Evolutionary conservation across 768 basidiomycete genomes (phyloP).

Genomic region (Neoboletus subvelutipes): DNA sequence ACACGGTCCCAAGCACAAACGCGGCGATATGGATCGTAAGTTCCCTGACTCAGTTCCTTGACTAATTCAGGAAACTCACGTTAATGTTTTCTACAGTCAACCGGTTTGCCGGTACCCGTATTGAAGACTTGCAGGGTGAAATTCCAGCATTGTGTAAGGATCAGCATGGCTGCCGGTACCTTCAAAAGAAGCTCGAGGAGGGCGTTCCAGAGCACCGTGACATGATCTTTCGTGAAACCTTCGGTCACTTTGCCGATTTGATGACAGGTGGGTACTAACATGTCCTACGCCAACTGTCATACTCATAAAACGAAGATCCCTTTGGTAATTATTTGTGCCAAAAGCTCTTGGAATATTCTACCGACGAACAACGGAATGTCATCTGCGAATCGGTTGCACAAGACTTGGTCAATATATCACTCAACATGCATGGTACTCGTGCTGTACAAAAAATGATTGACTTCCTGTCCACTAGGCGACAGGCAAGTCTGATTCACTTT

Average conservation of each 20-base stretch:
- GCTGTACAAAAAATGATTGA: conserved; percentile 99
- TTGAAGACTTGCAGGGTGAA: conserved; percentile 95
- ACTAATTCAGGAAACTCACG: background rate
- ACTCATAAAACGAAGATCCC: conserved; percentile 58
- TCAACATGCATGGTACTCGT: conserved; percentile 99
- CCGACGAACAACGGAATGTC: conserved; percentile 94
- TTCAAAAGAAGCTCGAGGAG: conserved; percentile 99
- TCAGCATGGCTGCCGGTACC: conserved; percentile 96
- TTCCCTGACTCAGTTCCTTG: conserved; percentile 40
- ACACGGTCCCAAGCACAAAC: conserved; percentile 92
- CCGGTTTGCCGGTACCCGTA: conserved; percentile 91
- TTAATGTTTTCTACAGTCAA: conserved; percentile 59
- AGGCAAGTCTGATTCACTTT: conserved; percentile 57
- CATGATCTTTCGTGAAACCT: conserved; percentile 99
- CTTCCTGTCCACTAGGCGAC: conserved; percentile 91
- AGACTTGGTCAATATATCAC: conserved; percentile 94
- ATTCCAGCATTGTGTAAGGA: conserved; percentile 95
- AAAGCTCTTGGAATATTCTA: conserved; percentile 94
- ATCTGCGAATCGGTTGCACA: conserved; percentile 98
- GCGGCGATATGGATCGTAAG: conserved; percentile 89
- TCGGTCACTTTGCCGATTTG: conserved; percentile 94
- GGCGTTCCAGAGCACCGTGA: conserved; percentile 94
- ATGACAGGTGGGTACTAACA: conserved; percentile 76
- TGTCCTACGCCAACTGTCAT: background rate
- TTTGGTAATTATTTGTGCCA: conserved; percentile 99